Conservation (phyloP, 2,329 filamentous ascomycete genomes). For the Stachybotrys echinatus region DNA sequence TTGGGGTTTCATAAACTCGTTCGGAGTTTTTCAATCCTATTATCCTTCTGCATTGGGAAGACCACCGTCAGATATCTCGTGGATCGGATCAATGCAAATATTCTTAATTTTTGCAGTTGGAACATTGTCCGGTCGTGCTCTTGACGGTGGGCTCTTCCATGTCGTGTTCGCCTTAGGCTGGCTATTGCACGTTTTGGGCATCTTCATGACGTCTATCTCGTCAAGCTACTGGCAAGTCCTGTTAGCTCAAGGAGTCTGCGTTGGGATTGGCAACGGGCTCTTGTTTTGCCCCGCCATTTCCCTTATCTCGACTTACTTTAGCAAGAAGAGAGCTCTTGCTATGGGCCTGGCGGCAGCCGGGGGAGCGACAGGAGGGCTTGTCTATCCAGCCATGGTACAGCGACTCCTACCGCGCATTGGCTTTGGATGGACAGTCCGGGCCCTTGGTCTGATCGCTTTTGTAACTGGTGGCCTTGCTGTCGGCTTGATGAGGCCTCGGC, state of each 20-base stretch:
- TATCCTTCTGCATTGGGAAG: background rate
- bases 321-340: slow-evolving; percentile 51
- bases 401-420: slow-evolving; percentile 54
- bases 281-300: slow-evolving; percentile 49
- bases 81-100: background rate
- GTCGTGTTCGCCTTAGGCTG: slow-evolving; percentile 25
- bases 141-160: slow-evolving; percentile 35
- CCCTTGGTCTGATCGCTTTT: slow-evolving; percentile 55
- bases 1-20: slow-evolving; percentile 1
- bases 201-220: slow-evolving; percentile 38
- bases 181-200: slow-evolving; percentile 38
- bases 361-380: slow-evolving; percentile 54
- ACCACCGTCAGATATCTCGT: background rate
- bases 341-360: slow-evolving; percentile 57
- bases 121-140: slow-evolving; percentile 25
- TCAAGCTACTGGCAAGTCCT: slow-evolving; percentile 42
- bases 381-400: slow-evolving; percentile 55
- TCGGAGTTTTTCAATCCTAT: background rate
- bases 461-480: slow-evolving; percentile 32
- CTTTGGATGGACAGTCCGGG: slow-evolving; percentile 59
- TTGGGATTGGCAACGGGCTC: slow-evolving; percentile 49
- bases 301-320: slow-evolving; percentile 57
- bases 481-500: slow-evolving; percentile 37
- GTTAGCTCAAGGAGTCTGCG: slow-evolving; percentile 49
- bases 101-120: background rate